Conservation (phyloP, 768 basidiomycete genomes). For the Pluteus cervinus region DNA sequence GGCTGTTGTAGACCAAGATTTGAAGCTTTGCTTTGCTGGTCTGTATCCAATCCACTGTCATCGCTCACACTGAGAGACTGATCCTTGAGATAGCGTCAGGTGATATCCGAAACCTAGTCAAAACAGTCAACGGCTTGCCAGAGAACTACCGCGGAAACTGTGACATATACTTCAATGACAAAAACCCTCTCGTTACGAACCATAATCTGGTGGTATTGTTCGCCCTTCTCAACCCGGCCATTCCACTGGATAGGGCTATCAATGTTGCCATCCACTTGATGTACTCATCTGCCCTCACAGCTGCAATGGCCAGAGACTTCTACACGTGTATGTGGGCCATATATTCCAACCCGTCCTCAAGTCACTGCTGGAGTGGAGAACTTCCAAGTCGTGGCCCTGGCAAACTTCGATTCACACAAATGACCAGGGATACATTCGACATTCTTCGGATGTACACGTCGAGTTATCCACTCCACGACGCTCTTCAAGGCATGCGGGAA, state of each 20-base stretch:
- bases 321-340: conserved; percentile 27
- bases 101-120: conserved; percentile 24
- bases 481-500: conserved; percentile 20
- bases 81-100: not conserved
- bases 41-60: conserved; percentile 4
- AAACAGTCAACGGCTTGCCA: conserved; percentile 21
- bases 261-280: conserved; percentile 35
- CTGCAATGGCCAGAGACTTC: conserved; percentile 27
- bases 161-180: conserved; percentile 18
- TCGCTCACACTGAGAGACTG: not conserved
- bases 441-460: conserved; percentile 33
- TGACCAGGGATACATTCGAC: conserved; percentile 27
- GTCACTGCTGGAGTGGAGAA: no score
- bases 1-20: conserved; percentile 13
- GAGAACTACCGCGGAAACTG: conserved; percentile 16
- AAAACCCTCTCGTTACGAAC: conserved; percentile 14
- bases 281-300: conserved; percentile 33
- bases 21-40: conserved; percentile 31
- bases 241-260: conserved; percentile 33
- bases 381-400: conserved; percentile 28
- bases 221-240: conserved; percentile 21
- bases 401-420: conserved; percentile 30
- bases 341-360: conserved; percentile 23
- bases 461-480: conserved; percentile 21
- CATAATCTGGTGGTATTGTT: conserved; percentile 19